A percentile compares a stretch with the other conserved stretches of the same genome.
Evolutionary conservation across 2,329 filamentous ascomycete genomes (phyloP).

Genomic region (Penicillium sp.): DNA sequence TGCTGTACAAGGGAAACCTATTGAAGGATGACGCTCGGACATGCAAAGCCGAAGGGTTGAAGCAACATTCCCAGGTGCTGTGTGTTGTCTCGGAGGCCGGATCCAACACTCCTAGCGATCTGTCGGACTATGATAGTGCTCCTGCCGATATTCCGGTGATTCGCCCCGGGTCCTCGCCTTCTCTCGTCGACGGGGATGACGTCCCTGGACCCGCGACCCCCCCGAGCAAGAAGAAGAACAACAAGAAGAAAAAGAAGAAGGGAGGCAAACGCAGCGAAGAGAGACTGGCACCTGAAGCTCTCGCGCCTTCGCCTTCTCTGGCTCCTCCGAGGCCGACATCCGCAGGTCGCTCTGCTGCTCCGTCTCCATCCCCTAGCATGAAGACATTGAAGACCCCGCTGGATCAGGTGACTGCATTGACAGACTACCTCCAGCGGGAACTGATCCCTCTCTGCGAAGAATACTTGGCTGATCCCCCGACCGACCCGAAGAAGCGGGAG

Average conservation of each 20-base stretch:
- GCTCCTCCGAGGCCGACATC: slow-evolving; percentile 29
- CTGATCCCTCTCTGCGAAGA: slow-evolving; percentile 45
- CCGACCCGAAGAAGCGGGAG: slow-evolving; percentile 44
- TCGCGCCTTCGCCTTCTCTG: slow-evolving; percentile 14
- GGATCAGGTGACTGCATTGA: slow-evolving; percentile 46
- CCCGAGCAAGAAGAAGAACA: slow-evolving; percentile 28
- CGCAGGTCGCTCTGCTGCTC: slow-evolving; percentile 22
- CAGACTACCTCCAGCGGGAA: slow-evolving; percentile 41
- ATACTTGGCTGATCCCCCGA: slow-evolving; percentile 46
- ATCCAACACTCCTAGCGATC: slow-evolving; percentile 37
- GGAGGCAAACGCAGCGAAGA: slow-evolving; percentile 15
- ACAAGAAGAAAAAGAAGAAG: slow-evolving; percentile 35
- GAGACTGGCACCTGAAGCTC: slow-evolving; percentile 13
- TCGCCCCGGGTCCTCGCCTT: slow-evolving; percentile 23
- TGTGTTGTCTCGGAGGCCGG: slow-evolving; percentile 50
- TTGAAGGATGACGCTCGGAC: slow-evolving; percentile 46
- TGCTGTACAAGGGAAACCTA: slow-evolving; percentile 53
- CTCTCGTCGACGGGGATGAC: slow-evolving; percentile 26
- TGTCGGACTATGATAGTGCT: slow-evolving; percentile 34
- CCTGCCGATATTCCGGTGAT: slow-evolving; percentile 16
- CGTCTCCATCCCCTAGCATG: slow-evolving; percentile 41
- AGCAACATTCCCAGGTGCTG: slow-evolving; percentile 53
- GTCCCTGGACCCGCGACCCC: slow-evolving; percentile 21
- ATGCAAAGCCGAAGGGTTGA: slow-evolving; percentile 50
- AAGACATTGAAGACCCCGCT: slow-evolving; percentile 37